phyloP scores from a whole-genome alignment of 1,139 yeast species.

The Taiozyma sp. region DNA sequence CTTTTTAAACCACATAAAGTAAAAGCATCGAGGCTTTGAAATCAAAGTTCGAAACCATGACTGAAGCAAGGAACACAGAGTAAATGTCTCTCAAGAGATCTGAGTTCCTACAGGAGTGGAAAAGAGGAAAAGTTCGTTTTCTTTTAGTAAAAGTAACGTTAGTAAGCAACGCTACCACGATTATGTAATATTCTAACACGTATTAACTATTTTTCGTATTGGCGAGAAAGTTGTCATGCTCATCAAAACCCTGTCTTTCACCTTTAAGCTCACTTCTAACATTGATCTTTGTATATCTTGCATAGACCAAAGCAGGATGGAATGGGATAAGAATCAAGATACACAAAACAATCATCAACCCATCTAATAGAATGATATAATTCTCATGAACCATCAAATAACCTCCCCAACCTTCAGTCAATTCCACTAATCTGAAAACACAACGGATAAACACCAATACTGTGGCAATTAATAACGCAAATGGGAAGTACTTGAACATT shows the following conservation, averaged over 20 bases:
- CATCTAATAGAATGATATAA: background rate
- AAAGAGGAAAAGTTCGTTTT: too few species aligned
- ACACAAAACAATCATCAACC: background rate
- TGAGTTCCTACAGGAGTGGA: too few species aligned
- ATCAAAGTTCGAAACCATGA: too few species aligned
- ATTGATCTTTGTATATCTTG: background rate
- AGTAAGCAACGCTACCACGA: too few species aligned
- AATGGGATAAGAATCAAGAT: background rate
- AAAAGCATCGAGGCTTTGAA: too few species aligned
- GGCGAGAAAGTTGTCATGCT: too few species aligned
- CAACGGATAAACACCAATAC: slow-evolving; percentile 1
- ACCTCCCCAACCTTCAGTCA: background rate
- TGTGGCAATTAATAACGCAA: background rate
- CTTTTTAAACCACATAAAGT: too few species aligned
- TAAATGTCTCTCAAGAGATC: too few species aligned
- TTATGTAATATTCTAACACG: too few species aligned
- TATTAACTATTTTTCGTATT: too few species aligned
- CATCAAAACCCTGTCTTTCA: background rate
- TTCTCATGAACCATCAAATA: background rate
- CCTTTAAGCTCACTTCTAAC: background rate
- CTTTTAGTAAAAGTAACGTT: too few species aligned
- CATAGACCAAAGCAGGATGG: background rate
- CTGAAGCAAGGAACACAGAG: too few species aligned
- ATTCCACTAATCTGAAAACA: slow-evolving; percentile 1
- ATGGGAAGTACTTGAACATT: background rate